A percentile compares a stretch with the other conserved stretches of the same genome.
These are phyloP conservation scores for Candida verbasci DNA, from an alignment of 805 yeast species.

Conservation along the genomic window DNA sequence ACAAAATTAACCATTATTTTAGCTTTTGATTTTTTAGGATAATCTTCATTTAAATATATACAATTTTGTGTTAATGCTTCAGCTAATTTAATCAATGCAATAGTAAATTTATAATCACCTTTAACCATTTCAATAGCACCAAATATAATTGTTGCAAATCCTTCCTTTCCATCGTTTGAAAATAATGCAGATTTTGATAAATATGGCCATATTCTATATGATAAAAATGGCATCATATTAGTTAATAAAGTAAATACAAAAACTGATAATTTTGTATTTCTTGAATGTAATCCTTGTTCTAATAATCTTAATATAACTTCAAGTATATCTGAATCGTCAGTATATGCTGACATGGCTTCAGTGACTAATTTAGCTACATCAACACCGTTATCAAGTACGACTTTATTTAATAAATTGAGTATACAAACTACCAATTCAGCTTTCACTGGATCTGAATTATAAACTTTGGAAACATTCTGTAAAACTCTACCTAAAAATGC, in stretches of 20 bases:
- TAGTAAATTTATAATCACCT: constrained; percentile 63
- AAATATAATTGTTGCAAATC: constrained; percentile 54
- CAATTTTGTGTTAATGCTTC: constrained; percentile 51
- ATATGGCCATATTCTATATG: constrained; percentile 77
- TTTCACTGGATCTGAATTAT: constrained; percentile 36
- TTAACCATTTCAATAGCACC: constrained; percentile 70
- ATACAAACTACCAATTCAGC: constrained; percentile 43
- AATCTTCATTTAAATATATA: constrained; percentile 17
- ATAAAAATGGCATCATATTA: constrained; percentile 43
- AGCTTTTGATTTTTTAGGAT: constrained; percentile 36
- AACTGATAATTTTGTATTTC: constrained; percentile 44
- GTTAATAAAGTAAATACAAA: constrained; percentile 48
- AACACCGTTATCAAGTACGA: constrained; percentile 37
- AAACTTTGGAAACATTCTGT: constrained; percentile 51
- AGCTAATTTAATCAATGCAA: constrained; percentile 54
- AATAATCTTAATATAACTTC: constrained; percentile 63
- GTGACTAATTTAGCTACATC: constrained; percentile 20
- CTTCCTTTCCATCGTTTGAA: constrained; percentile 57
- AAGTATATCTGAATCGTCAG: constrained; percentile 53
- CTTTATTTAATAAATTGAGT: constrained; percentile 45
- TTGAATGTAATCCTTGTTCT: constrained; percentile 60
- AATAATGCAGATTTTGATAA: constrained; percentile 63
- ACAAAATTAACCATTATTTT: constrained; percentile 53
- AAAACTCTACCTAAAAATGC: constrained; percentile 73
- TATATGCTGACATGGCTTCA: constrained; percentile 44